These are phyloP conservation scores for Onygena corvina DNA, from an alignment of 2,329 filamentous ascomycete species.

Conservation along the genomic window DNA sequence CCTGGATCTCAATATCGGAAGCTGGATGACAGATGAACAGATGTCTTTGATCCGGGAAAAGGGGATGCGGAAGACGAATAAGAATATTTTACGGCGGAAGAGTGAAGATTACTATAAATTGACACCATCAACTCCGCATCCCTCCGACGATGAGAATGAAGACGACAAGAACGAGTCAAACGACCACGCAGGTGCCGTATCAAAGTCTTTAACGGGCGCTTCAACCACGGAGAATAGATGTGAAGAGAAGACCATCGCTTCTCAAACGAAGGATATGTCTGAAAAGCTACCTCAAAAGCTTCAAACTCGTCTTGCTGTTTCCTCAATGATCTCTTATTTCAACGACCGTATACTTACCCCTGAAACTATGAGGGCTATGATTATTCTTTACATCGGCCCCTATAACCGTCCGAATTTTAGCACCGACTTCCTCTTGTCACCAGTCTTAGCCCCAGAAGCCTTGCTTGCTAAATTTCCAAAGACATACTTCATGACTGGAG, in stretches of 20 bases:
- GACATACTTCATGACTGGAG: conserved; percentile 85
- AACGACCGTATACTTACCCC: conserved; percentile 89
- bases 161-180: conserved; percentile 11
- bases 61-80: conserved; percentile 63
- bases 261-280: conserved; percentile 26
- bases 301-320: conserved; percentile 79
- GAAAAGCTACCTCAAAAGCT: conserved; percentile 41
- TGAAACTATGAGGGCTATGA: conserved; percentile 99
- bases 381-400: conserved; percentile 90
- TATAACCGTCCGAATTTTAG: conserved; percentile 87
- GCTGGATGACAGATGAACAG: conserved; percentile 98
- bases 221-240: conserved; percentile 20
- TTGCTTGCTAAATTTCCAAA: conserved; percentile 82
- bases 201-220: conserved; percentile 15
- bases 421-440: conserved; percentile 80
- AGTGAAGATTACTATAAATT: conserved; percentile 77
- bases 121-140: conserved; percentile 67
- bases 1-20: conserved; percentile 93
- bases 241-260: conserved; percentile 24
- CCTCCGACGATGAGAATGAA: conserved; percentile 62
- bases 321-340: conserved; percentile 96
- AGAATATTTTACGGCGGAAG: conserved; percentile 67
- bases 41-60: conserved; percentile 87
- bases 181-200: not conserved
- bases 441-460: conserved; percentile 74